Evolutionary conservation across 1,284 basidiomycete species (phyloP).

Genomic region (Stereum hirsutum): DNA sequence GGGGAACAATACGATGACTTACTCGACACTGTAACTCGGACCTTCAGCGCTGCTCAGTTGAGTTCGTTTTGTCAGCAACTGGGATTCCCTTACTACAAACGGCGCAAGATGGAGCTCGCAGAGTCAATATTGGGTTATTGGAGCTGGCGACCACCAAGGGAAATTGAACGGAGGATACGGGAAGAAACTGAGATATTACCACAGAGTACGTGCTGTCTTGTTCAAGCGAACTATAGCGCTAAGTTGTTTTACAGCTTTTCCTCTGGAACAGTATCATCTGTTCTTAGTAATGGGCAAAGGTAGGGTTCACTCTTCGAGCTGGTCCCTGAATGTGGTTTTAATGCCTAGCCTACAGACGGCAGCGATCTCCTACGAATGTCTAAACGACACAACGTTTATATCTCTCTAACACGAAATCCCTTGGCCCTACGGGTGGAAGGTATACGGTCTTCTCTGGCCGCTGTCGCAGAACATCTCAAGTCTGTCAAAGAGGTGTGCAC

Average conservation of each 20-base stretch:
- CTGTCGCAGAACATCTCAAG: slow-evolving; percentile 1
- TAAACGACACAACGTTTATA: slow-evolving; percentile 46
- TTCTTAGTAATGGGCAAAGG: slow-evolving; percentile 69
- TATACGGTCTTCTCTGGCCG: slow-evolving; percentile 22
- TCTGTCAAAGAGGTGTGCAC: slow-evolving; percentile 25
- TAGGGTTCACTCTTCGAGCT: slow-evolving; percentile 18
- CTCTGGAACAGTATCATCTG: slow-evolving; percentile 46
- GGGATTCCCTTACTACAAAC: slow-evolving; percentile 23
- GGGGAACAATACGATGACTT: slow-evolving; percentile 41
- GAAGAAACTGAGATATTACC: slow-evolving; percentile 44
- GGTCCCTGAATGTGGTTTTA: slow-evolving; percentile 1
- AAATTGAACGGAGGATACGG: slow-evolving; percentile 36
- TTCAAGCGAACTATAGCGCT: background rate
- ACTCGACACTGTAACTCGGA: slow-evolving; percentile 41
- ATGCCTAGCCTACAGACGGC: slow-evolving; percentile 38
- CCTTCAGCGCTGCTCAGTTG: slow-evolving; percentile 57
- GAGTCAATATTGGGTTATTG: slow-evolving; percentile 57
- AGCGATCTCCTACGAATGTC: slow-evolving; percentile 49
- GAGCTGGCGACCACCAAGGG: slow-evolving; percentile 55
- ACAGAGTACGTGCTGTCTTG: slow-evolving; percentile 32
- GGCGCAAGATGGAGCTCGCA: slow-evolving; percentile 39
- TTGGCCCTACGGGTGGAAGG: slow-evolving; percentile 54
- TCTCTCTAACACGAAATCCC: slow-evolving; percentile 46
- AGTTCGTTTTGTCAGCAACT: slow-evolving; percentile 42
- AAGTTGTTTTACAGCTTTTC: slow-evolving; percentile 33